Percentiles rank a stretch among this genome's conserved stretches.
phyloP scores from a whole-genome alignment of 352 stramenopile genomes.

The Phytopythium mirpurense region DNA sequence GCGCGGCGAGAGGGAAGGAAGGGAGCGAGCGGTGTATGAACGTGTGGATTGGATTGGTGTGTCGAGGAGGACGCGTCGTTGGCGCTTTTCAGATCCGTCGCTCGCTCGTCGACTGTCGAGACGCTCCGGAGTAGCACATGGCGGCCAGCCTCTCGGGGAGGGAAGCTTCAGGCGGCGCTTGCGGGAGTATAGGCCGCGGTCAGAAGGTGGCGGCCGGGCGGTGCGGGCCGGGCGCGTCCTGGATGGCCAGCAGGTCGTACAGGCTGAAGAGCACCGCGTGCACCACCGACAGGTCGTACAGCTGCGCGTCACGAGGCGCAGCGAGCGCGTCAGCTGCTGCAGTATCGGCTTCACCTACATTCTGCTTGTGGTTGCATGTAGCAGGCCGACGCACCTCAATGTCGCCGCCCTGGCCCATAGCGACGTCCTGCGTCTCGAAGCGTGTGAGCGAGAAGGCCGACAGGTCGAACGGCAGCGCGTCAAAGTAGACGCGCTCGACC shows the following conservation, averaged over 20 bases:
- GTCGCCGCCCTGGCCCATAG: conserved; percentile 28
- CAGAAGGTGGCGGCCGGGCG: conserved; percentile 40
- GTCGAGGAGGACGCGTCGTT: too few relatives aligned
- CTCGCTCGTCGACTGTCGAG: not conserved
- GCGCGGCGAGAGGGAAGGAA: too few relatives aligned
- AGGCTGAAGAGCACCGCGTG: conserved; percentile 38
- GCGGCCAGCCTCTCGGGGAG: too few relatives aligned
- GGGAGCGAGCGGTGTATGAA: too few relatives aligned
- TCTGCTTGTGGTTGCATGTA: too few relatives aligned
- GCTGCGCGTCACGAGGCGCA: conserved; percentile 8
- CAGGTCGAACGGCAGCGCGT: conserved; percentile 44
- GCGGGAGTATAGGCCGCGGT: too few relatives aligned
- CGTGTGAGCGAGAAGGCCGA: conserved; percentile 43
- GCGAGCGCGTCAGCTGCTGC: not conserved
- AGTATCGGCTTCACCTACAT: too few relatives aligned
- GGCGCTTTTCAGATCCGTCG: not conserved
- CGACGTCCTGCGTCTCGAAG: conserved; percentile 43
- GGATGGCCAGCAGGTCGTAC: conserved; percentile 37
- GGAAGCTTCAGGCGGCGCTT: too few relatives aligned
- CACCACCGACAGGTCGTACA: conserved; percentile 45
- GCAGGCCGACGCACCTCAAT: conserved; percentile 40
- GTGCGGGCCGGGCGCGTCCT: conserved; percentile 25
- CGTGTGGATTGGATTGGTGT: not conserved
- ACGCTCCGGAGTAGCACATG: too few relatives aligned
- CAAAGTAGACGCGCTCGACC: conserved; percentile 49